Evolutionary conservation across 805 yeast species (phyloP).

Genomic region (Wickerhamomyces rabaulensis): DNA sequence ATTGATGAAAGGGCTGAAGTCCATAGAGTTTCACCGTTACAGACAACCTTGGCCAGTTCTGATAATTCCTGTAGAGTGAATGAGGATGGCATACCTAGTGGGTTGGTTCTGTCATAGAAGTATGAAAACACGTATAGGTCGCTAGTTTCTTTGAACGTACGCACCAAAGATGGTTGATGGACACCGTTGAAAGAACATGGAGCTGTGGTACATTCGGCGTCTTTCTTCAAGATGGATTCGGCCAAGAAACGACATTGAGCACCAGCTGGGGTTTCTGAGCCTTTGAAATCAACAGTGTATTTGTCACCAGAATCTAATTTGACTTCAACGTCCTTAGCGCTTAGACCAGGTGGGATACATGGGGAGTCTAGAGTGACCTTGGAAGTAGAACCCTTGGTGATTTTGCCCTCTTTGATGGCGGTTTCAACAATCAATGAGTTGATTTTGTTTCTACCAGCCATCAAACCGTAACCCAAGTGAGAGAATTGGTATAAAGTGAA

Average conservation of each 20-base stretch:
- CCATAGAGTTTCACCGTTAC: conserved; percentile 81
- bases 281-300: conserved; percentile 57
- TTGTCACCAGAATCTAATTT: conserved; percentile 41
- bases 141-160: conserved; percentile 62
- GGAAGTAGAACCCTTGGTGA: conserved; percentile 35
- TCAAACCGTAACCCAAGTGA: conserved; percentile 92
- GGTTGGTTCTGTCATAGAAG: conserved; percentile 91
- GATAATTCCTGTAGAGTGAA: conserved; percentile 82
- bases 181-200: conserved; percentile 98
- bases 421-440: conserved; percentile 58
- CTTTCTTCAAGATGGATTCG: conserved; percentile 79
- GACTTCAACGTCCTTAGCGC: conserved; percentile 57
- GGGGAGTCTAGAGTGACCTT: conserved; percentile 60
- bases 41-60: conserved; percentile 78
- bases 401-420: conserved; percentile 37
- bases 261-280: conserved; percentile 60
- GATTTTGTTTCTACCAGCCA: conserved; percentile 86
- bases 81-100: conserved; percentile 89
- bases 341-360: conserved; percentile 78
- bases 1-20: conserved; percentile 57
- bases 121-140: conserved; percentile 91
- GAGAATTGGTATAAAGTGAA: conserved; percentile 88
- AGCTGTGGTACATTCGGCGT: conserved; percentile 59
- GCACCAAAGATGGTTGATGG: conserved; percentile 88
- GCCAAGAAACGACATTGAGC: conserved; percentile 85